Base-by-base conservation (phyloP, 352 stramenopile genomes). In the Pythium volutum region DNA sequence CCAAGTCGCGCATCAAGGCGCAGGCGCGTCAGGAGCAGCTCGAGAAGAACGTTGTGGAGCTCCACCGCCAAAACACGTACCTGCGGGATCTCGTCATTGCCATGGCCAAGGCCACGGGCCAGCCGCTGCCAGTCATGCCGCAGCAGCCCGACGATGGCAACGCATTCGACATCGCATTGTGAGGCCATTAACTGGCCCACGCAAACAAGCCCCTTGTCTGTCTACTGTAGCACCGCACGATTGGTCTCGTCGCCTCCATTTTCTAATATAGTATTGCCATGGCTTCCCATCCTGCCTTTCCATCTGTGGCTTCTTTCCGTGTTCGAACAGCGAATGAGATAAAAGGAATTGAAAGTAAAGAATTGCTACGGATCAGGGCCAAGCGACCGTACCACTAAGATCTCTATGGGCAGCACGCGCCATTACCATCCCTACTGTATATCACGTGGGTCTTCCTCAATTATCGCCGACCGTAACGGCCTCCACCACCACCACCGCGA, bases 401-500 rank as follows among this genome's bases (percentile, higher is more conserved):
- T 62, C 36, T 62, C 55, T 62, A 62, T 55, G 16, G 16, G 39
- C 51, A 58, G 50, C 34, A 48, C 51, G 9, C 15, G 11, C 10
- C 22, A 25, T 62, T 22, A 27, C 34, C 34, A 33, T 7, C 23
- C 8, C 2, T 4, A 25, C 11, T 42, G 16, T n/a, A n/a, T n/a
- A n/a, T n/a, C n/a, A n/a, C n/a, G n/a, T n/a, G n/a, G n/a, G 2
- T 20, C n/a, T 34, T 15, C 22, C 20, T 36, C 41, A 22, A 11
- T 25, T 55, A 62, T 49, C 60, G 41, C 16, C 67, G 66, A 3
- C 66, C 66, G 14, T 67, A 74, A 26, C 70, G 66, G 26, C 62
- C 66, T 2, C 70, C 69, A 27, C 67, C 68, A 39, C 55, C 64
- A 31, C 68, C 64, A 43, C 59, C 55, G 25, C 70, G 55, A 27